A percentile compares a stretch with the other conserved stretches of the same genome.
Evolutionary conservation across 2,329 filamentous ascomycete species (phyloP).

Genomic region (Pseudogymnoascus sp.): DNA sequence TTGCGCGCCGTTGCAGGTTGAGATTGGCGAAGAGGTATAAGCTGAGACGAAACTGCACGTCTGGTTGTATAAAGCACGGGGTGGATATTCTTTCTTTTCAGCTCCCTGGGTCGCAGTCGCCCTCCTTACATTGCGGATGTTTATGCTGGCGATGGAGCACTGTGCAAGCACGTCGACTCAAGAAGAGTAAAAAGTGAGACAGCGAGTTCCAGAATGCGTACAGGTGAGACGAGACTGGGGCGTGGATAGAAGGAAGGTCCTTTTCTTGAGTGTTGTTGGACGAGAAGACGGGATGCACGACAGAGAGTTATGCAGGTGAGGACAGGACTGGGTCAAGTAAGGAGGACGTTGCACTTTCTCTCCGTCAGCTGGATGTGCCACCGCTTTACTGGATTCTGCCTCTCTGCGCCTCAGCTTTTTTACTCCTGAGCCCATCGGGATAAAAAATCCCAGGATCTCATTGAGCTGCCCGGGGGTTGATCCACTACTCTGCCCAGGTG

Average conservation of each 20-base stretch:
- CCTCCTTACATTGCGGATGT: conserved; percentile 8
- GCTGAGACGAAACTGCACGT: not conserved
- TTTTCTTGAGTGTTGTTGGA: not conserved
- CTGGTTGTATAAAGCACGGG: not conserved
- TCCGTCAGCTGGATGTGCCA: not conserved
- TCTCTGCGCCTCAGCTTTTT: not conserved
- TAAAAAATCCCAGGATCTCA: conserved; percentile 6
- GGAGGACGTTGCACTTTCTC: not conserved
- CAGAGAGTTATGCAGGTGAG: not conserved
- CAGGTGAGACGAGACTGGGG: conserved; percentile 3
- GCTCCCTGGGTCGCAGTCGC: not conserved
- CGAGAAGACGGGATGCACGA: conserved; percentile 2
- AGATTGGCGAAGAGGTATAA: not conserved
- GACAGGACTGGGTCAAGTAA: too few species aligned
- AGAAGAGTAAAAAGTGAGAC: not conserved
- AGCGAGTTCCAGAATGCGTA: conserved; percentile 2
- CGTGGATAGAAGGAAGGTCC: not conserved
- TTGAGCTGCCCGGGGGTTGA: not conserved
- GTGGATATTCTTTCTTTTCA: conserved; percentile 4
- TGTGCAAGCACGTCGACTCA: conserved; percentile 1
- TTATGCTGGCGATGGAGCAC: conserved; percentile 4
- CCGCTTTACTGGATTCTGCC: not conserved
- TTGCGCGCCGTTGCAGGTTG: conserved; percentile 3
- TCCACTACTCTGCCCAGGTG: conserved; percentile 2
- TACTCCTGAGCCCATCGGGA: conserved; percentile 2